These are phyloP conservation scores for Suillus paluster DNA, from an alignment of 768 basidiomycete species.

Conservation along the genomic window DNA sequence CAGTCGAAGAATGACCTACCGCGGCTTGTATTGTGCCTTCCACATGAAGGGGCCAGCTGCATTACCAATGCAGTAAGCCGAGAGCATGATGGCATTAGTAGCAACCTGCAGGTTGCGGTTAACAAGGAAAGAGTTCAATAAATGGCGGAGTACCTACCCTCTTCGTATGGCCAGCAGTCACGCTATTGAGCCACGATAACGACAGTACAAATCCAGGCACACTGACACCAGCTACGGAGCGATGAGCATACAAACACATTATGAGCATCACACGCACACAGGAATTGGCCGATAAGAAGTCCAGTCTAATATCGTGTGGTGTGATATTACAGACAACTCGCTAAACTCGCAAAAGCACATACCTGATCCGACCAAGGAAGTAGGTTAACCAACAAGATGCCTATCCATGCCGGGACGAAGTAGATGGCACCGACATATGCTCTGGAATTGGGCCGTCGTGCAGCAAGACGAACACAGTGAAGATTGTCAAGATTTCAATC, in stretches of 20 bases:
- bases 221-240: conserved; percentile 44
- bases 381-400: conserved; percentile 58
- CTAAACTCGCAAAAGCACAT: background rate
- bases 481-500: conserved; percentile 68
- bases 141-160: conserved; percentile 35
- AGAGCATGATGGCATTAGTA: conserved; percentile 67
- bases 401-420: conserved; percentile 64
- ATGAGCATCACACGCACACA: conserved; percentile 37
- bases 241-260: background rate
- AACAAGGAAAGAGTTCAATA: background rate
- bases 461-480: conserved; percentile 55
- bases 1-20: conserved; percentile 37
- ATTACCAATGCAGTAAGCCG: conserved; percentile 64
- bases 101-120: conserved; percentile 33
- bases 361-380: conserved; percentile 67
- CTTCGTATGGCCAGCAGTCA: conserved; percentile 74
- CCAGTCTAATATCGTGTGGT: conserved; percentile 32
- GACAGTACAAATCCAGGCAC: conserved; percentile 60
- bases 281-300: conserved; percentile 57
- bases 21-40: conserved; percentile 63
- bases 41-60: conserved; percentile 75
- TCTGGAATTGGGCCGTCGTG: conserved; percentile 53
- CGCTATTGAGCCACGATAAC: conserved; percentile 61
- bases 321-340: background rate
- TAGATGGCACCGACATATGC: conserved; percentile 60